These are phyloP conservation scores for Cucumis melo DNA, from an alignment of 306 rosid species.

Conservation along the genomic window DNA sequence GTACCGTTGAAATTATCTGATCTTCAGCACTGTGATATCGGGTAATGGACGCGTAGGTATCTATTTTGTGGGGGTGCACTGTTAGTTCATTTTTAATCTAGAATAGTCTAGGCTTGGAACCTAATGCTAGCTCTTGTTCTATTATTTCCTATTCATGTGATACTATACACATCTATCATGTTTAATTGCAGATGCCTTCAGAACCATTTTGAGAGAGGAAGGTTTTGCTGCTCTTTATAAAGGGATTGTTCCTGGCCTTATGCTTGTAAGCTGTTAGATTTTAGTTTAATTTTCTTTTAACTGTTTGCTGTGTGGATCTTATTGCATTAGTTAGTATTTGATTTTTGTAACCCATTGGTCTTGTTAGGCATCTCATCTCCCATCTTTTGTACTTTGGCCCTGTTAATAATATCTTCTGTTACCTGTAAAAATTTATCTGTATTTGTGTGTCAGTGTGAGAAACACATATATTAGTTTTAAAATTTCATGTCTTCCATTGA, in stretches of 20 bases:
- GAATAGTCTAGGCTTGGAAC: not conserved
- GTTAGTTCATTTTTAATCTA: not conserved
- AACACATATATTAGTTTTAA: not conserved
- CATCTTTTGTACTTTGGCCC: not conserved
- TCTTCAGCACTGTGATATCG: not conserved
- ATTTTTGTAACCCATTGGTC: not conserved
- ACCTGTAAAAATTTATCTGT: too few relatives aligned
- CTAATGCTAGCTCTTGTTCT: not conserved
- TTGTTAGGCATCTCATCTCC: not conserved
- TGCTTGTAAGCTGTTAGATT: conserved; percentile 54
- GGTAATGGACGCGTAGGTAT: not conserved
- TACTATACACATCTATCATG: not conserved
- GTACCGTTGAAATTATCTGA: not conserved
- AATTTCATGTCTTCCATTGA: not conserved
- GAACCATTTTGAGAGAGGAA: conserved; percentile 80
- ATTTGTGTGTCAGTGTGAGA: not conserved
- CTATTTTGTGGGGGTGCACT: not conserved
- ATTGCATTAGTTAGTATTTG: not conserved
- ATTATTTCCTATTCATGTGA: conserved; percentile 8
- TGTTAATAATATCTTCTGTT: not conserved
- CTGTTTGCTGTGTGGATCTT: not conserved
- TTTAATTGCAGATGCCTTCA: conserved; percentile 70
- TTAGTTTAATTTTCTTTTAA: not conserved
- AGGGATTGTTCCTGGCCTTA: conserved; percentile 77
- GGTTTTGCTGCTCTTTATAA: conserved; percentile 73